Evolutionary conservation across 2,329 filamentous ascomycete species (phyloP).

Genomic region (Fusarium buharicum): DNA sequence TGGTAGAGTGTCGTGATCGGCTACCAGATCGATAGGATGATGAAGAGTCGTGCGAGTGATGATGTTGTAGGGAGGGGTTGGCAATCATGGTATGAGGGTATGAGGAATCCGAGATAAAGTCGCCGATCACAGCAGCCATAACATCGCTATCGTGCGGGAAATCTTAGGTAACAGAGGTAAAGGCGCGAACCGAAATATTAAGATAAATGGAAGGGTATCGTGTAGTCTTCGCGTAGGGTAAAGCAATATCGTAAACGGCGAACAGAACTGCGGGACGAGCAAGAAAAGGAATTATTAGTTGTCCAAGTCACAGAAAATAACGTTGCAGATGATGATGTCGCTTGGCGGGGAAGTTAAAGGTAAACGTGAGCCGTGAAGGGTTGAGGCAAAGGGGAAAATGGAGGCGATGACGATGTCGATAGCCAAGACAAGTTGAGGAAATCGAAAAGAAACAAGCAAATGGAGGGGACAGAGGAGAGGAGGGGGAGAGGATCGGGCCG

Average conservation of each 20-base stretch:
- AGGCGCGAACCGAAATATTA: conserved; percentile 21
- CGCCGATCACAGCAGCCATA: conserved; percentile 74
- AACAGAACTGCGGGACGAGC: conserved; percentile 31
- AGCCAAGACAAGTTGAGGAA: conserved; percentile 38
- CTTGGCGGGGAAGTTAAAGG: conserved; percentile 16
- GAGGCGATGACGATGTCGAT: conserved; percentile 42
- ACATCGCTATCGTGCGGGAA: conserved; percentile 50
- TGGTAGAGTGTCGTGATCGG: conserved; percentile 47
- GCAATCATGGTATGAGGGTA: conserved; percentile 78
- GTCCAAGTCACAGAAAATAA: conserved; percentile 31
- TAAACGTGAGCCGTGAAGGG: background rate
- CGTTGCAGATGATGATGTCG: conserved; percentile 24
- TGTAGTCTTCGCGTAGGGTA: conserved; percentile 25
- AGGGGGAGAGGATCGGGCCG: conserved; percentile 41
- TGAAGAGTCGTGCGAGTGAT: conserved; percentile 54
- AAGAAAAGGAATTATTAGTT: conserved; percentile 41
- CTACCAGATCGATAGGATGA: conserved; percentile 46
- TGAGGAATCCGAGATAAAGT: conserved; percentile 78
- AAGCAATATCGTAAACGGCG: conserved; percentile 37
- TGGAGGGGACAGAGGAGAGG: conserved; percentile 39
- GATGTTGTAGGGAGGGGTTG: conserved; percentile 59
- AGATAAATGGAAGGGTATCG: conserved; percentile 37
- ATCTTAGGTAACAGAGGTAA: conserved; percentile 11
- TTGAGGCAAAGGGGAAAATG: conserved; percentile 25
- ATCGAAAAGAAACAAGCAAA: conserved; percentile 42